A percentile compares a stretch with the other conserved stretches of the same genome.
Evolutionary conservation across 257 asterid genomes (phyloP).

Genomic region (Lantana camara): DNA sequence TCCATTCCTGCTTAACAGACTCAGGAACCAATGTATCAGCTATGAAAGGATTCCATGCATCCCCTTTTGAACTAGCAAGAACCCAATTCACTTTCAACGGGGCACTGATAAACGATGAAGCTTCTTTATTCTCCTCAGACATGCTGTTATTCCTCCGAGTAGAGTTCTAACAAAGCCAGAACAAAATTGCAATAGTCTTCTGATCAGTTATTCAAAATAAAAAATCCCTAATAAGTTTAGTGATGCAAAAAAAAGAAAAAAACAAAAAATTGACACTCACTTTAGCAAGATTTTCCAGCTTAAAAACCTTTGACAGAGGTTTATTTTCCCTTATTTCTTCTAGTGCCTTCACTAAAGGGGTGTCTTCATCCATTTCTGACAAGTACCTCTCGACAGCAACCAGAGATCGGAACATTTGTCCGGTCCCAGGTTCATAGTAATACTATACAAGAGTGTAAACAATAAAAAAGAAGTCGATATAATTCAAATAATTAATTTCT

Average conservation of each 20-base stretch:
- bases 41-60: conserved; percentile 66
- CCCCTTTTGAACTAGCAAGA: conserved; percentile 61
- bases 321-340: conserved; percentile 58
- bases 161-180: conserved; percentile 36
- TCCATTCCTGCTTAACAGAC: conserved; percentile 70
- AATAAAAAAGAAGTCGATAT: neutral
- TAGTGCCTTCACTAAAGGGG: conserved; percentile 50
- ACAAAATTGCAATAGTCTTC: neutral
- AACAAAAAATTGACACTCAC: conserved; percentile 52
- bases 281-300: conserved; percentile 41
- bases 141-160: conserved; percentile 33
- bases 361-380: conserved; percentile 49
- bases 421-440: conserved; percentile 80
- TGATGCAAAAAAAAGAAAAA: neutral
- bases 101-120: conserved; percentile 43
- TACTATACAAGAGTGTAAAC: conserved; percentile 42
- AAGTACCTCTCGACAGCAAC: conserved; percentile 57
- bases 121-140: conserved; percentile 18
- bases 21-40: conserved; percentile 48
- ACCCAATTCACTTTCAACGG: conserved; percentile 79
- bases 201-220: neutral
- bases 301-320: conserved; percentile 58
- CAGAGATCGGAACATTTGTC: conserved; percentile 70
- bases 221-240: neutral
- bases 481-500: neutral